Evolutionary conservation across 768 basidiomycete species (phyloP), one percentile per base, ranked within the genome.

Genomic region (Psilocybe sp.): DNA sequence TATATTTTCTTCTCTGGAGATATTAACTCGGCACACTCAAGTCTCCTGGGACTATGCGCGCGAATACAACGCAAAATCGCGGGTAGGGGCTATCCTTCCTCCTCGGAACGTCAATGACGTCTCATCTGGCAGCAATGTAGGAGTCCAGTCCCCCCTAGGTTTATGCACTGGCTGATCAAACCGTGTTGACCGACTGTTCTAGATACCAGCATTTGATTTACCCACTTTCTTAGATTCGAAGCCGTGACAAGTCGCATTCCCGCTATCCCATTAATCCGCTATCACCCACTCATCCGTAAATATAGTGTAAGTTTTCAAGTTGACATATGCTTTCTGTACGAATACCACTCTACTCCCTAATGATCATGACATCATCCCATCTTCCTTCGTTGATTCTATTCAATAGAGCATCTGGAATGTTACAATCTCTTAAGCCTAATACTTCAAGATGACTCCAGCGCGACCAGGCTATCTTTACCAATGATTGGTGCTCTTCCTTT

Each of bases 1-100:
- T 14, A 63, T 80, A 0, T 70, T 84, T 19, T 87, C 89, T 1
- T 70, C 75, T 32, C 57, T 89, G 18, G 89, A 90, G 58, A 69
- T 88, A 7, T 66, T 75, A 6, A 71, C 82, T n/a, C 78, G 89
- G 40, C 80, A 89, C 59, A 86, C 82, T 2, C 70, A 79, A n/a
- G 72, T 71, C 6, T 54, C 87, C 14, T 87, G 85, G 85, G 70
- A 71, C 7, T 68, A 69, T 42, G 70, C 86, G 40, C 72, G 83
- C 54, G 79, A 81, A 39, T 52, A 72, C 40, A 73, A 69, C 8
- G 68, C 76, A 12, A 78, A 74, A 51, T 60, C 77, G 2, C 76
- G 77, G 0, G 70, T 75, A 14, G 81, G 81, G n/a, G 69, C 74
- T 12, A 53, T 69, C 3, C 59, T 80, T 4, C 82, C 82, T 16